Percentiles rank a stretch among this genome's conserved stretches.
These are phyloP conservation scores for Meyerozyma athensensis DNA, from an alignment of 1,139 yeast species.

Conservation along the genomic window DNA sequence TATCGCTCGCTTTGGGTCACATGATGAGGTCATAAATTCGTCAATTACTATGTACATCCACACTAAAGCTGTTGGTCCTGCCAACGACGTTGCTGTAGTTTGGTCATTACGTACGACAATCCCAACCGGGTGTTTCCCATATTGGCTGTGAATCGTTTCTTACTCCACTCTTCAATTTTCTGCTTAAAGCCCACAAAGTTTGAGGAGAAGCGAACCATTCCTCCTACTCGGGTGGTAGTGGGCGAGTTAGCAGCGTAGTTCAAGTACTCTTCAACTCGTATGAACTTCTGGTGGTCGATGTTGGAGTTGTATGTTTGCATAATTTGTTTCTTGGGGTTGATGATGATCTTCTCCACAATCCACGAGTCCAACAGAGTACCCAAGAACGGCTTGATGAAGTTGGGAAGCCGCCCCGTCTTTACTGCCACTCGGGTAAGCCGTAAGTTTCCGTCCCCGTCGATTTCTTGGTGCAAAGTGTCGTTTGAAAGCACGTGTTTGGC, in stretches of 20 bases:
- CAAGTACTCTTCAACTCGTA: constrained; percentile 76
- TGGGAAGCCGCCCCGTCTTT: constrained; percentile 79
- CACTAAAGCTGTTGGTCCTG: too few species aligned
- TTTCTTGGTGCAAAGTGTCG: constrained; percentile 63
- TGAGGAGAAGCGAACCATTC: constrained; percentile 67
- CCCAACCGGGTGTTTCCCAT: constrained; percentile 66
- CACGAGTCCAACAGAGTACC: constrained; percentile 73
- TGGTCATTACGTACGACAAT: constrained; percentile 71
- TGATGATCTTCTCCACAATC: constrained; percentile 77
- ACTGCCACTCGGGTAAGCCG: constrained; percentile 71
- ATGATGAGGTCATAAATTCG: too few species aligned
- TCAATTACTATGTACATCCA: too few species aligned
- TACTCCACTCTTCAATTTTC: constrained; percentile 82
- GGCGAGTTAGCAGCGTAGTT: constrained; percentile 33
- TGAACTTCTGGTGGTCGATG: constrained; percentile 76
- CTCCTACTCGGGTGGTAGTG: constrained; percentile 33
- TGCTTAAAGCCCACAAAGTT: constrained; percentile 68
- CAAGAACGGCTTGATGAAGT: constrained; percentile 72
- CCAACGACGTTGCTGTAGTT: constrained; percentile 19
- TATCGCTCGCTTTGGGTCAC: too few species aligned
- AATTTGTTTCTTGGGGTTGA: constrained; percentile 55
- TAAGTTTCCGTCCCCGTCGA: constrained; percentile 61
- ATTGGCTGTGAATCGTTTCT: constrained; percentile 63
- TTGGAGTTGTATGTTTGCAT: constrained; percentile 77
- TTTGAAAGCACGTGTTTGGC: constrained; percentile 84